phyloP scores from a whole-genome alignment of 2,329 filamentous ascomycete genomes.

The Onygenales sp. region DNA sequence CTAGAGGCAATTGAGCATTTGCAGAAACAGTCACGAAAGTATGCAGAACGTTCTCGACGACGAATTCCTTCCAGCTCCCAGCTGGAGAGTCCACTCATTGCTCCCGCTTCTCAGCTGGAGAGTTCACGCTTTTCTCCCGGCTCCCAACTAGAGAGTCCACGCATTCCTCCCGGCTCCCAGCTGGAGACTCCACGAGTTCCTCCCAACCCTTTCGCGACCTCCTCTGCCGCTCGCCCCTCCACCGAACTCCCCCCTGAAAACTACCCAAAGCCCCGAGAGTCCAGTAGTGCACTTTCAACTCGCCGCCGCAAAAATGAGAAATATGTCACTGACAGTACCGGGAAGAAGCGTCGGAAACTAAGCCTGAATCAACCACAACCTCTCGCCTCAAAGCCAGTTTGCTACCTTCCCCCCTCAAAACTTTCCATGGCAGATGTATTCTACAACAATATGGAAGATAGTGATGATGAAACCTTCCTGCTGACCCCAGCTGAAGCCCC shows the following conservation, averaged over 20 bases:
- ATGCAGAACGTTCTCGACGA: conserved; percentile 21
- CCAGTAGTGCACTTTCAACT: neutral
- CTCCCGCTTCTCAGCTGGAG: neutral
- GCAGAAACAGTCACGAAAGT: conserved; percentile 42
- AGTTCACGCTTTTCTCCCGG: neutral
- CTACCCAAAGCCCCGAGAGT: neutral
- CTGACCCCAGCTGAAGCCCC: conserved; percentile 16
- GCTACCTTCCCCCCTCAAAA: conserved; percentile 9
- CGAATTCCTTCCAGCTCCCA: neutral
- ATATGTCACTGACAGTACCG: conserved; percentile 15
- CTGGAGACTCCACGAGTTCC: neutral
- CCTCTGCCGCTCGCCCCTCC: neutral
- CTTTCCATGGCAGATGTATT: conserved; percentile 34
- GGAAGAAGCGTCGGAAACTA: conserved; percentile 23
- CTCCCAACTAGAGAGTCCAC: neutral
- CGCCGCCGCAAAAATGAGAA: conserved; percentile 16
- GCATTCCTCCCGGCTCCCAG: neutral
- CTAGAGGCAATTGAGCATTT: conserved; percentile 50
- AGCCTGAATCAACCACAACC: conserved; percentile 7
- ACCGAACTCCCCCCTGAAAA: neutral
- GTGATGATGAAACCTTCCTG: conserved; percentile 18
- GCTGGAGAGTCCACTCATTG: neutral
- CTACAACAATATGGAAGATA: conserved; percentile 26
- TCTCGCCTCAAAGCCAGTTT: neutral
- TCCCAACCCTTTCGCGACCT: neutral